These are phyloP conservation scores for Tardiomyces blankii DNA, from an alignment of 1,139 yeast species.

Conservation along the genomic window DNA sequence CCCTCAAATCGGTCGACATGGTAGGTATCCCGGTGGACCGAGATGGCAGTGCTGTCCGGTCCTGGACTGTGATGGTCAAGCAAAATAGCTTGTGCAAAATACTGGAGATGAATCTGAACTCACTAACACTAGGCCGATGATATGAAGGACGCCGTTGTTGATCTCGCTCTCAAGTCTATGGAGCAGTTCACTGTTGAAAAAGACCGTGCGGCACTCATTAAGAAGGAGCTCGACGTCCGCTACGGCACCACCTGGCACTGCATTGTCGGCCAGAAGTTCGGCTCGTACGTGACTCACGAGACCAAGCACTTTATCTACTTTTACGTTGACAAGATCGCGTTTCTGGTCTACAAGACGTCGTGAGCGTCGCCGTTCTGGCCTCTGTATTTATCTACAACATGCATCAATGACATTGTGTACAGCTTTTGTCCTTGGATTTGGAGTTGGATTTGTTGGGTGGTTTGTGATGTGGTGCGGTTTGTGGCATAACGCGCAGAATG, in stretches of 20 bases:
- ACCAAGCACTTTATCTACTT: constrained; percentile 75
- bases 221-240: constrained; percentile 57
- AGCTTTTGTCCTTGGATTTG: no score
- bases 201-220: constrained; percentile 72
- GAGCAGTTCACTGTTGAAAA: constrained; percentile 42
- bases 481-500: no score
- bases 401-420: no score
- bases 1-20: constrained; percentile 19
- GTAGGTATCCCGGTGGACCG: constrained; percentile 5
- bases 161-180: constrained; percentile 42
- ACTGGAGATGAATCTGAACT: no score
- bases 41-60: no score
- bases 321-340: constrained; percentile 43
- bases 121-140: constrained; percentile 19
- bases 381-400: not conserved
- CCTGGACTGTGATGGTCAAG: not conserved
- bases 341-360: not conserved
- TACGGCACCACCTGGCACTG: constrained; percentile 93
- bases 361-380: not conserved
- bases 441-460: no score
- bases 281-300: constrained; percentile 81
- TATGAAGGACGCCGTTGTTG: constrained; percentile 22
- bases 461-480: no score
- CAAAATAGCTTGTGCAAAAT: no score
- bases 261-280: constrained; percentile 86